phyloP scores from a whole-genome alignment of 2,329 filamentous ascomycete species.

The Colletotrichum sp. region DNA sequence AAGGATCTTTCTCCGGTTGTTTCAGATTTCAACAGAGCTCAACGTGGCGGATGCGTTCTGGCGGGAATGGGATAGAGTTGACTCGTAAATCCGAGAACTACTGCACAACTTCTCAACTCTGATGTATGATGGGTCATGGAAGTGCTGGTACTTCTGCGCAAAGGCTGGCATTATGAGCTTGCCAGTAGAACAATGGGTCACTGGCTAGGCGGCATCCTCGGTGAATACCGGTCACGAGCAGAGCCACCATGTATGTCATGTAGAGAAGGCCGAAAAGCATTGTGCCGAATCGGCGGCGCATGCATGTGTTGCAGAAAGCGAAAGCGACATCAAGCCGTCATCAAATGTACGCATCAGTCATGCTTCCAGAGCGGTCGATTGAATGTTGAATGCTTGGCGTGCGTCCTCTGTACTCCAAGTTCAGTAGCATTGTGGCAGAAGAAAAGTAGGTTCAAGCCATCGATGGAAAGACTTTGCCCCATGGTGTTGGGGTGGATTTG shows the following conservation, averaged over 20 bases:
- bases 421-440: background rate
- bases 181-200: background rate
- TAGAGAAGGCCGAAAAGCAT: background rate
- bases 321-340: background rate
- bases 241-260: background rate
- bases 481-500: background rate
- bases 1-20: background rate
- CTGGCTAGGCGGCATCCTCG: background rate
- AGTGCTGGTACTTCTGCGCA: background rate
- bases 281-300: background rate
- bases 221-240: background rate
- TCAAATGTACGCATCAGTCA: background rate
- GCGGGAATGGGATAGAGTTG: background rate
- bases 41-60: background rate
- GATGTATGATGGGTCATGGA: background rate
- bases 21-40: background rate
- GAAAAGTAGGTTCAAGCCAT: background rate
- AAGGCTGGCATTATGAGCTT: background rate
- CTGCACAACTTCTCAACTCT: background rate
- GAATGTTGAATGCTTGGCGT: background rate
- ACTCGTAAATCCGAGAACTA: background rate
- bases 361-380: background rate
- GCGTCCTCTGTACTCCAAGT: background rate
- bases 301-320: background rate
- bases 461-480: background rate